A percentile compares a stretch with the other conserved stretches of the same genome.
phyloP scores from a whole-genome alignment of 257 asterid genomes.

The Capsicum chinense region DNA sequence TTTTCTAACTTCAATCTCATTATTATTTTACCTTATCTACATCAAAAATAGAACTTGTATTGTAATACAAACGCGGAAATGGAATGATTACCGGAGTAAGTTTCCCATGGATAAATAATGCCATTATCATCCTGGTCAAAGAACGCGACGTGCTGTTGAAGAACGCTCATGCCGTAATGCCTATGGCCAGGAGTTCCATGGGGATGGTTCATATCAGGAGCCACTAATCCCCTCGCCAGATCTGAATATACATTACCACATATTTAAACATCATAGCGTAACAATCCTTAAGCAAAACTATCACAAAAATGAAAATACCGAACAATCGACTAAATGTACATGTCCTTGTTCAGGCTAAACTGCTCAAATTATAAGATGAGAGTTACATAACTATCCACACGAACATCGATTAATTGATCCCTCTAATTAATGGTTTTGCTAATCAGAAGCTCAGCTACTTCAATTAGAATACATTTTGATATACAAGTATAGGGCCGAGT shows the following conservation, averaged over 20 bases:
- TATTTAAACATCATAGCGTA: background rate
- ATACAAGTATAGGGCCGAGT: background rate
- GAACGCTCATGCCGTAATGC: constrained; percentile 64
- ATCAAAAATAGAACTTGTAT: background rate
- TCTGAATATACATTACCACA: constrained; percentile 41
- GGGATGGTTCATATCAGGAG: constrained; percentile 81
- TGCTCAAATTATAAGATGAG: background rate
- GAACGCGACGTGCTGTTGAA: constrained; percentile 88
- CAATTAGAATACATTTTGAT: background rate
- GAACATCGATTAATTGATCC: background rate
- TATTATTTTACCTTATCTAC: background rate
- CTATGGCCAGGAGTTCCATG: constrained; percentile 74
- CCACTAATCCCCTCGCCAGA: constrained; percentile 65
- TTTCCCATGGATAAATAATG: constrained; percentile 82
- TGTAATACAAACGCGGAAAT: no score
- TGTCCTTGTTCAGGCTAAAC: background rate
- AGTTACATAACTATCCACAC: no score
- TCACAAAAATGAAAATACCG: background rate
- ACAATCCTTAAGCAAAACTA: background rate
- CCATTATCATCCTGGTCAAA: constrained; percentile 84
- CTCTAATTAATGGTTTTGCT: background rate
- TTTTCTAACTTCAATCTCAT: background rate
- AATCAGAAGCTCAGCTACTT: background rate
- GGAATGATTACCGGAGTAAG: constrained; percentile 45
- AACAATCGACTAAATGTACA: background rate